These are phyloP conservation scores for Stipa capillata DNA, from an alignment of 176 grass and related monocot species.

Conservation along the genomic window DNA sequence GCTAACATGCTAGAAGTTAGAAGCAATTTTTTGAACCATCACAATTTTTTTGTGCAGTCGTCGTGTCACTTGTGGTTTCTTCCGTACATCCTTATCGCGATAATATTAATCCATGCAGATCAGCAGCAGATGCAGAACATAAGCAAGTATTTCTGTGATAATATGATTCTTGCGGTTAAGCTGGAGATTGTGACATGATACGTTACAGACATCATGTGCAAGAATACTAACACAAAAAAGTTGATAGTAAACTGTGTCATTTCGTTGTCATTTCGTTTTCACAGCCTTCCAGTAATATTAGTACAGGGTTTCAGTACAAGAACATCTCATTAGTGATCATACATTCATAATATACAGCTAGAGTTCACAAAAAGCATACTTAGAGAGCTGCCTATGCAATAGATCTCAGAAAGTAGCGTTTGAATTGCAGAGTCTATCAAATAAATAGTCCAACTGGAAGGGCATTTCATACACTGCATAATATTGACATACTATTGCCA, in stretches of 20 bases:
- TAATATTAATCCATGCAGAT: neutral
- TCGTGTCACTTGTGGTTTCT: neutral
- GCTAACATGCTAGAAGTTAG: neutral
- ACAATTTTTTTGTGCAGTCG: neutral
- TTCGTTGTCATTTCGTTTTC: neutral
- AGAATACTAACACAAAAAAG: neutral
- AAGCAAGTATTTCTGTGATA: neutral
- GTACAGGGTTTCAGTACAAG: too few species aligned
- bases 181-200: too few species aligned
- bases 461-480: neutral
- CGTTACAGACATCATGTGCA: too few species aligned
- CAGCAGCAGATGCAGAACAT: too few species aligned
- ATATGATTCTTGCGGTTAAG: neutral
- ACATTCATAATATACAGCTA: neutral
- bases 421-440: neutral
- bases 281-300: neutral
- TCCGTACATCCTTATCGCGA: neutral
- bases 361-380: neutral
- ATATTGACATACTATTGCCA: conserved; percentile 43
- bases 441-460: neutral
- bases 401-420: neutral
- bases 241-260: neutral
- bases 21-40: neutral
- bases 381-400: neutral
- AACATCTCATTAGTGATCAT: neutral